These are phyloP conservation scores for Dendrobium chrysotoxum DNA, from an alignment of 106 monocot genomes.

Conservation along the genomic window DNA sequence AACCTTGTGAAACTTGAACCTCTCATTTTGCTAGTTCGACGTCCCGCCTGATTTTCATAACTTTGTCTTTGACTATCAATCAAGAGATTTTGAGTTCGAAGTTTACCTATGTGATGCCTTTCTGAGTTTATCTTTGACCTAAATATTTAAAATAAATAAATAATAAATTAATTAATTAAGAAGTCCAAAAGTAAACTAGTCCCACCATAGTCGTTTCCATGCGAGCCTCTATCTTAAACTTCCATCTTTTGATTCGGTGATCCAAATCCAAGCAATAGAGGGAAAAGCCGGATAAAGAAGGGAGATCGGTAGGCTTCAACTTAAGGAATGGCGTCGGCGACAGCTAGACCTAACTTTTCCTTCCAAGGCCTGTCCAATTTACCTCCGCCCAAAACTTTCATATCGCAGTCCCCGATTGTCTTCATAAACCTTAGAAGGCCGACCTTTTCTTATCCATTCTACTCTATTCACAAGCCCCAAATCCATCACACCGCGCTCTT, in stretches of 20 bases:
- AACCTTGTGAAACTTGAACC: too few relatives aligned
- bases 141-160: too few relatives aligned
- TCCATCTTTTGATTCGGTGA: neutral
- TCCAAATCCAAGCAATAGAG: neutral
- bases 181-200: too few relatives aligned
- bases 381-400: constrained; percentile 1
- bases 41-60: too few relatives aligned
- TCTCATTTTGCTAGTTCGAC: too few relatives aligned
- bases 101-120: too few relatives aligned
- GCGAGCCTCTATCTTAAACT: too few relatives aligned
- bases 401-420: neutral
- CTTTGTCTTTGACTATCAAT: too few relatives aligned
- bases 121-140: too few relatives aligned
- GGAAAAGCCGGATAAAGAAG: neutral
- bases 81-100: too few relatives aligned
- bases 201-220: too few relatives aligned
- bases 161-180: too few relatives aligned
- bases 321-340: constrained; percentile 16
- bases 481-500: constrained; percentile 1
- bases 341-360: constrained; percentile 18
- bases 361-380: constrained; percentile 6
- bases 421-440: constrained; percentile 3
- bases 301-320: neutral
- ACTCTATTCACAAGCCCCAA: neutral
- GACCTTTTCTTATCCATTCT: neutral